Evolutionary conservation across 371 early-diverging fungal genomes (phyloP).

Genomic region (Apophysomyces variabilis): DNA sequence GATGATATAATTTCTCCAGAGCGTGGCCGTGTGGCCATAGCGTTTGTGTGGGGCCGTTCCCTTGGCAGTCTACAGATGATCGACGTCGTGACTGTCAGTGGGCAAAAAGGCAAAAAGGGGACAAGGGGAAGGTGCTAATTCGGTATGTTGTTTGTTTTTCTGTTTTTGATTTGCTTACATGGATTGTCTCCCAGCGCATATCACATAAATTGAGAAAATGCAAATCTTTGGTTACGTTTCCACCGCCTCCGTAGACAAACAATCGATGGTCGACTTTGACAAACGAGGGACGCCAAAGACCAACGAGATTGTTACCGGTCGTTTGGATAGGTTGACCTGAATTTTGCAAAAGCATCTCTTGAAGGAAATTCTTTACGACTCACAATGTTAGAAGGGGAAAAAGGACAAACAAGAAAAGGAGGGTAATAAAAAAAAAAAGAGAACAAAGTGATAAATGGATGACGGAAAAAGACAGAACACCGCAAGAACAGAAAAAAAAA

Average conservation of each 20-base stretch:
- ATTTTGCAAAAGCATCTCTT: conserved; percentile 33
- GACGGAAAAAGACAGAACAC: conserved; percentile 8
- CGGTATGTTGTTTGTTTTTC: conserved; percentile 16
- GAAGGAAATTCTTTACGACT: conserved; percentile 2
- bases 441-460: conserved; percentile 1
- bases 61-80: conserved; percentile 36
- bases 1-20: conserved; percentile 61
- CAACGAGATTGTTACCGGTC: conserved; percentile 64
- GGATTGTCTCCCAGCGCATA: conserved; percentile 53
- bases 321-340: conserved; percentile 58
- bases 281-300: conserved; percentile 69
- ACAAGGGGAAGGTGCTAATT: conserved; percentile 4
- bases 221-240: conserved; percentile 64
- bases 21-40: conserved; percentile 65
- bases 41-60: conserved; percentile 62
- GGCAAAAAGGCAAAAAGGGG: conserved; percentile 7
- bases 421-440: conserved; percentile 6
- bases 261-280: conserved; percentile 63
- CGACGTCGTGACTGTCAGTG: conserved; percentile 20
- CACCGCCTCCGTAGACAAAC: conserved; percentile 67
- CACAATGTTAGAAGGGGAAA: neutral
- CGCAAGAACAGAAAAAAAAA: conserved; percentile 9
- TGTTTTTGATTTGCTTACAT: conserved; percentile 32
- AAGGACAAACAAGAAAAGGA: conserved; percentile 9
- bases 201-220: conserved; percentile 59